Percentiles rank a stretch among this genome's conserved stretches.
phyloP scores from a whole-genome alignment of 805 yeast genomes.

The Metschnikowia vanudenii region DNA sequence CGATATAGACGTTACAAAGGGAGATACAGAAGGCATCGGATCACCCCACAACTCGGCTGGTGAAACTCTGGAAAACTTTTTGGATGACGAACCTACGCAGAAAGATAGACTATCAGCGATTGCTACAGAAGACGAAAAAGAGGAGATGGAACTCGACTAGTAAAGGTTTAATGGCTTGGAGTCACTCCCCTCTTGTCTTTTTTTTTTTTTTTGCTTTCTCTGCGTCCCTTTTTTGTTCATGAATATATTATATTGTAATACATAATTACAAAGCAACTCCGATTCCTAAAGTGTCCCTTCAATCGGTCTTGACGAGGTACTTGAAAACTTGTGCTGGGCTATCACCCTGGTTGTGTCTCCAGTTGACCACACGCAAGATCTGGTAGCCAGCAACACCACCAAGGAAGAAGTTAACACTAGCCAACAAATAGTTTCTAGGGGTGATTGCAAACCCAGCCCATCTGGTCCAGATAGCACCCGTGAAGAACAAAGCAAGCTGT shows the following conservation, averaged over 20 bases:
- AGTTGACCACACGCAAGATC: conserved; percentile 64
- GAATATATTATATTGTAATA: conserved; percentile 6
- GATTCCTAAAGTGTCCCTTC: not conserved
- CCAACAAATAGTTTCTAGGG: conserved; percentile 84
- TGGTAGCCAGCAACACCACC: conserved; percentile 89
- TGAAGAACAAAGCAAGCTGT: conserved; percentile 79
- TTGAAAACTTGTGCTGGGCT: conserved; percentile 51
- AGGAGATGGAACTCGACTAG: conserved; percentile 4
- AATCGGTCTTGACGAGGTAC: conserved; percentile 47
- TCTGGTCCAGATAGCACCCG: conserved; percentile 96
- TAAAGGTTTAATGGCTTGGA: no score
- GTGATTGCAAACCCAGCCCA: conserved; percentile 89
- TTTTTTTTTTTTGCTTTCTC: no score
- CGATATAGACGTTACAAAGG: no score
- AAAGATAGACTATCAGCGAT: no score
- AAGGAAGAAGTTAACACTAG: conserved; percentile 90
- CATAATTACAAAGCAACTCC: not conserved
- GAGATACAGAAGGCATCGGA: no score
- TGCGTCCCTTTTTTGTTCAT: not conserved
- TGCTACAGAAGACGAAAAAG: not conserved
- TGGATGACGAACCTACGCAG: no score
- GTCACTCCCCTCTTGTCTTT: no score
- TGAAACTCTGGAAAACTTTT: no score
- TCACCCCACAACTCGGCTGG: no score
- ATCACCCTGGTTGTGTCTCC: conserved; percentile 67